phyloP scores from a whole-genome alignment of 2,329 filamentous ascomycete genomes.

The Sphaceloma murrayae region DNA sequence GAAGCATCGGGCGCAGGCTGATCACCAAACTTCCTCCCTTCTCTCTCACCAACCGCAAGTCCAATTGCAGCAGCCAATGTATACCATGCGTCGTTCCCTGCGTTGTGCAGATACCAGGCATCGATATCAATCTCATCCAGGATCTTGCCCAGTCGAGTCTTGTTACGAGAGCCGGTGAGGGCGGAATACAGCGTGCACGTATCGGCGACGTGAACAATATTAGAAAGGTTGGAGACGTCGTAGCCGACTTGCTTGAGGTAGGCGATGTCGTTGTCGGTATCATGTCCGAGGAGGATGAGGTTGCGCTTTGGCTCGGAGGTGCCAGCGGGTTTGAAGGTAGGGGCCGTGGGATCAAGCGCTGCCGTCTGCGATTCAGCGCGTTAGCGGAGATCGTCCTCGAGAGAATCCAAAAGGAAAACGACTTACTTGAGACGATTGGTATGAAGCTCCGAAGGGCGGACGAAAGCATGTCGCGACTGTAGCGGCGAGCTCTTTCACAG shows the following conservation, averaged over 20 bases:
- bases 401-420: no score
- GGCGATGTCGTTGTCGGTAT: slow-evolving; percentile 55
- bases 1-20: background rate
- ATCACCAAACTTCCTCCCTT: slow-evolving; percentile 10
- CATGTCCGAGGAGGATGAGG: slow-evolving; percentile 73
- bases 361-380: background rate
- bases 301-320: slow-evolving; percentile 40
- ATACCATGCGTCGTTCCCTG: slow-evolving; percentile 32
- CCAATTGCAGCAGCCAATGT: slow-evolving; percentile 65
- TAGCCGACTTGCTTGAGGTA: slow-evolving; percentile 60
- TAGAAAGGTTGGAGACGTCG: slow-evolving; percentile 44
- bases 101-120: slow-evolving; percentile 37
- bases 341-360: background rate
- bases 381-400: no score
- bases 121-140: slow-evolving; percentile 55
- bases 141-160: slow-evolving; percentile 50
- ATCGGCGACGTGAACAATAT: slow-evolving; percentile 59
- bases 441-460: slow-evolving; percentile 41
- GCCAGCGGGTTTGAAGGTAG: background rate
- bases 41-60: slow-evolving; percentile 30
- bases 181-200: slow-evolving; percentile 62
- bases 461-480: slow-evolving; percentile 47
- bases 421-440: slow-evolving; percentile 8
- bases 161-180: slow-evolving; percentile 42
- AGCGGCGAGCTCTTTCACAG: slow-evolving; percentile 35